Evolutionary conservation across 331 rosid species (phyloP).

Genomic region (Malus hybrid): DNA sequence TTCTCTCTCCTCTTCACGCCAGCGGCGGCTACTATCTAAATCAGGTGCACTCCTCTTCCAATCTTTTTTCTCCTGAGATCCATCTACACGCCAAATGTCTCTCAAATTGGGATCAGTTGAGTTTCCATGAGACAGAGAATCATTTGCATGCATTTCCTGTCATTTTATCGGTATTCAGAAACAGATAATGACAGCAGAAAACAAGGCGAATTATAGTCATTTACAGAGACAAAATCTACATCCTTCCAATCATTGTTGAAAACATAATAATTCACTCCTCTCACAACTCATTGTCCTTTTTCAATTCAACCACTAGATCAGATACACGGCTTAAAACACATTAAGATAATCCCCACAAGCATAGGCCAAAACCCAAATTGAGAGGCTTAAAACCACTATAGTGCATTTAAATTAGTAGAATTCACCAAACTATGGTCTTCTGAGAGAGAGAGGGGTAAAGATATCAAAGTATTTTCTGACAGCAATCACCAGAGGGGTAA

Average conservation of each 20-base stretch:
- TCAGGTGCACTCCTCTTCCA: constrained; percentile 53
- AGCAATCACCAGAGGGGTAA: background rate
- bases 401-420: background rate
- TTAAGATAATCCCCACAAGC: background rate
- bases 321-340: background rate
- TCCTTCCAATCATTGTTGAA: background rate
- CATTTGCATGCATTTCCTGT: constrained; percentile 23
- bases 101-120: constrained; percentile 44
- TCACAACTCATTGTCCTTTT: background rate
- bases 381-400: background rate
- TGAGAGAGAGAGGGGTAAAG: background rate
- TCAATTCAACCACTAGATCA: background rate
- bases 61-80: constrained; percentile 59
- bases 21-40: constrained; percentile 46
- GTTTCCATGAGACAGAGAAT: constrained; percentile 35
- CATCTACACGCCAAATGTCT: constrained; percentile 59
- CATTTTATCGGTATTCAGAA: constrained; percentile 2
- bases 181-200: background rate
- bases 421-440: background rate
- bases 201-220: background rate
- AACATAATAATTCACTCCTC: background rate
- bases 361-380: background rate
- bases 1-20: constrained; percentile 88
- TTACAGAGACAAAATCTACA: background rate
- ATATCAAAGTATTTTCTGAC: no score